phyloP scores from a whole-genome alignment of 108 stramenopile genomes.

The Conticribra guillardii region DNA sequence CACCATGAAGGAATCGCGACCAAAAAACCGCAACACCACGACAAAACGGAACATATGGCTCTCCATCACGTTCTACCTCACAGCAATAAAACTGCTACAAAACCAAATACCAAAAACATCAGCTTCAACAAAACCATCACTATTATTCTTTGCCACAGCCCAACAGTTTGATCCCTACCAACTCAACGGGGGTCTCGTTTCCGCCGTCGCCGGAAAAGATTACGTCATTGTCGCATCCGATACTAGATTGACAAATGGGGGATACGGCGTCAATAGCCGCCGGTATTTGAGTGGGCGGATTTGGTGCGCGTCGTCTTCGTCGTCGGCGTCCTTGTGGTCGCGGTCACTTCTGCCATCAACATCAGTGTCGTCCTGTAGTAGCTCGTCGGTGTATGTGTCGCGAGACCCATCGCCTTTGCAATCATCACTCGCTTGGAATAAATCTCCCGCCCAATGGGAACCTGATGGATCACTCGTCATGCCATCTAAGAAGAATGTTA shows the following conservation, averaged over 20 bases:
- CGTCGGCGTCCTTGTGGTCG: constrained; percentile 11
- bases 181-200: constrained; percentile 79
- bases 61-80: too few relatives aligned
- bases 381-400: too few relatives aligned
- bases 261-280: constrained; percentile 72
- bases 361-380: too few relatives aligned
- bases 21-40: too few relatives aligned
- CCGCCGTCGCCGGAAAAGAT: constrained; percentile 78
- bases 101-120: too few relatives aligned
- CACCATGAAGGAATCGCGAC: too few relatives aligned
- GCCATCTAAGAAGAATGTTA: constrained; percentile 9
- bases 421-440: not conserved
- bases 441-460: constrained; percentile 6
- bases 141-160: not conserved
- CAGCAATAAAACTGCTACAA: too few relatives aligned
- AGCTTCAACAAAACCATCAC: too few relatives aligned
- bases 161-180: constrained; percentile 82
- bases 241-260: constrained; percentile 73
- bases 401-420: not conserved
- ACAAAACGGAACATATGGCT: too few relatives aligned
- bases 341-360: not conserved
- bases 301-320: constrained; percentile 49
- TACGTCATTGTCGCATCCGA: constrained; percentile 75
- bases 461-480: constrained; percentile 45
- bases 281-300: constrained; percentile 65